These are phyloP conservation scores for Gnetum montanum DNA, from an alignment of 75 land plant species.

Conservation along the genomic window DNA sequence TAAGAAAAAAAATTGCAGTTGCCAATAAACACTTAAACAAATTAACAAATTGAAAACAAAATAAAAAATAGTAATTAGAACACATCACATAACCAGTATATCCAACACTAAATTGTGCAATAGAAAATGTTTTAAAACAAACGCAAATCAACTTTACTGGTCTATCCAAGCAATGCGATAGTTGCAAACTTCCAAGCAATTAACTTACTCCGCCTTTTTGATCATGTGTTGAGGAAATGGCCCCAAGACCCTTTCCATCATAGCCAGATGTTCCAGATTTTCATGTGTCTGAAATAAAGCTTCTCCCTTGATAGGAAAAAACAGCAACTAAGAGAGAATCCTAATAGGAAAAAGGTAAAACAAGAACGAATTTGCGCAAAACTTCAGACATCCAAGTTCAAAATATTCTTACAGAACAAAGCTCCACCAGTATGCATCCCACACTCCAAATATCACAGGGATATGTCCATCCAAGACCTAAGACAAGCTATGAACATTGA, in stretches of 20 bases:
- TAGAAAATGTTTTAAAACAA: too few species aligned
- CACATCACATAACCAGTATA: too few species aligned
- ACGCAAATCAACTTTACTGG: too few species aligned
- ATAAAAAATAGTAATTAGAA: too few species aligned
- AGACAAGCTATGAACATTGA: constrained; percentile 2
- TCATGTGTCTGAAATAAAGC: constrained; percentile 95
- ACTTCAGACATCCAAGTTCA: not conserved
- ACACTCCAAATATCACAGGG: constrained; percentile 91
- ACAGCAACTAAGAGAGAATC: constrained; percentile 3
- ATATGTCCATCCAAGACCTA: constrained; percentile 76
- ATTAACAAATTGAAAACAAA: too few species aligned
- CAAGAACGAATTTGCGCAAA: too few species aligned
- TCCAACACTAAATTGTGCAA: too few species aligned
- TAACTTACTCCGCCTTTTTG: constrained; percentile 52
- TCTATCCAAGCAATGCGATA: too few species aligned
- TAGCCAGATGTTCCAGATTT: constrained; percentile 92
- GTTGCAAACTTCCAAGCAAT: too few species aligned
- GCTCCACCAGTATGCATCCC: constrained; percentile 78
- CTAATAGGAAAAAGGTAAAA: too few species aligned
- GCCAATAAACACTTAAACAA: too few species aligned
- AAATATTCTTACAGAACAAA: constrained; percentile 45
- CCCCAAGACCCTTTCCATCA: constrained; percentile 98
- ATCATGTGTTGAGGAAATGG: constrained; percentile 81
- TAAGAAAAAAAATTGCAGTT: too few species aligned
- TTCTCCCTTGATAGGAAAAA: constrained; percentile 53